Evolutionary conservation across 352 stramenopile species (phyloP), one percentile per base, ranked within the genome.

Genomic region (Pythium folliculosum): DNA sequence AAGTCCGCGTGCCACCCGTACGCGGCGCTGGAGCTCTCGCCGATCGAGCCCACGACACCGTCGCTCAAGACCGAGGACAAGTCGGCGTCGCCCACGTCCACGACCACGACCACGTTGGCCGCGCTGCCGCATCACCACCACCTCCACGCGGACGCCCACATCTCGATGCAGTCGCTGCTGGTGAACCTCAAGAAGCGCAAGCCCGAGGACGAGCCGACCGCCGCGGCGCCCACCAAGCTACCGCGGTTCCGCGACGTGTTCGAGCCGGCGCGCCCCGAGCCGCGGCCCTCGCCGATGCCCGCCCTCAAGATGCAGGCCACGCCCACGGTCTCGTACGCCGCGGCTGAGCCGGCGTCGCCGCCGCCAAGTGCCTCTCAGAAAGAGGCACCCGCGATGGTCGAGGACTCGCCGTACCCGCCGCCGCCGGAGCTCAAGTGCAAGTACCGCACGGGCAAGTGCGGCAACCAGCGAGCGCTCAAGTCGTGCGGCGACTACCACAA

Each of bases 391-490:
- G 5, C 16, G 25, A 25, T 35, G n/a, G 27, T 70, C 21, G 64
- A 70, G 22, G 51, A 64, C 16, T 60, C 56, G 35, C 25, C 64
- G 19, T 65, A 60, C 38, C 35, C 55, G 21, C 65, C 65, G n/a
- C 65, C 65, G 22, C 65, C 60, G 4, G 65, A 85, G 54, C 74
- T 91, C 61, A 88, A 90, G 65, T 93, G 85, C 75, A 89, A 91
- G 55, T 92, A 92, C 71, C 84, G 82, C n/a, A 92, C 85, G 16
- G 85, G 85, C 25, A 94, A 94, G 61, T 94, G 85, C 70, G 76
- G 76, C 60, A 89, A 94, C 63, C 65, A 68, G 45, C 78, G 85
- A 5, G 85, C 85, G 35, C 77, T 91, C 63, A 94, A 94, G 72
- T 88, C 78, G 22, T 89, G 83, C 43, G 85, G 85, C 32, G 83